Conservation (phyloP, 192 early-diverging fungal genomes). For the Backusella liffmaniae region DNA sequence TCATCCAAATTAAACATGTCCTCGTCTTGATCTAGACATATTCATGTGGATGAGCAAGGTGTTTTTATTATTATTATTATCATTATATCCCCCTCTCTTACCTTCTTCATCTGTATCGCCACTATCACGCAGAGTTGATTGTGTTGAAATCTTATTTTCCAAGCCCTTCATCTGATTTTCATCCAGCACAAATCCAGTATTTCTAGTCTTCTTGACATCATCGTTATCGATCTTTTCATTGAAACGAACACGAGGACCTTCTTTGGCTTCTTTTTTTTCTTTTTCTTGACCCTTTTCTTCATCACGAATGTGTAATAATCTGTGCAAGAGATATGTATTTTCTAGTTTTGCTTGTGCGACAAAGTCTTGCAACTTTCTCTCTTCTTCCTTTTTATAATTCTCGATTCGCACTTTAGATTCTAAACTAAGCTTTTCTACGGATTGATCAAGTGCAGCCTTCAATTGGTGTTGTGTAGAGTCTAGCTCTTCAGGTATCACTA, state of each 20-base stretch:
- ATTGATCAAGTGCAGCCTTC: not conserved
- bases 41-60: too few species aligned
- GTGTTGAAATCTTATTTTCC: not conserved
- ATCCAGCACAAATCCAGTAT: not conserved
- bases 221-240: not conserved
- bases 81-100: not conserved
- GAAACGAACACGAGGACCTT: conserved; percentile 3
- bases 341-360: conserved; percentile 1
- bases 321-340: conserved; percentile 9
- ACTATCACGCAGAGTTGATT: not conserved
- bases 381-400: conserved; percentile 9
- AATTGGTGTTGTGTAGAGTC: conserved; percentile 11
- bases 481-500: conserved; percentile 11
- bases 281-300: not conserved
- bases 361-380: not conserved
- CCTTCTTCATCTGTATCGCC: not conserved
- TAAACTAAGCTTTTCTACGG: conserved; percentile 14
- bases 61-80: too few species aligned
- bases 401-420: conserved; percentile 19
- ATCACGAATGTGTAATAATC: not conserved
- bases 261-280: not conserved
- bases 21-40: not conserved
- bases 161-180: not conserved
- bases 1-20: conserved; percentile 24
- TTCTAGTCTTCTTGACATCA: not conserved